Percentiles rank a stretch among this genome's conserved stretches.
Evolutionary conservation across 2,329 filamentous ascomycete species (phyloP).

Genomic region (Fusarium incarnatum): DNA sequence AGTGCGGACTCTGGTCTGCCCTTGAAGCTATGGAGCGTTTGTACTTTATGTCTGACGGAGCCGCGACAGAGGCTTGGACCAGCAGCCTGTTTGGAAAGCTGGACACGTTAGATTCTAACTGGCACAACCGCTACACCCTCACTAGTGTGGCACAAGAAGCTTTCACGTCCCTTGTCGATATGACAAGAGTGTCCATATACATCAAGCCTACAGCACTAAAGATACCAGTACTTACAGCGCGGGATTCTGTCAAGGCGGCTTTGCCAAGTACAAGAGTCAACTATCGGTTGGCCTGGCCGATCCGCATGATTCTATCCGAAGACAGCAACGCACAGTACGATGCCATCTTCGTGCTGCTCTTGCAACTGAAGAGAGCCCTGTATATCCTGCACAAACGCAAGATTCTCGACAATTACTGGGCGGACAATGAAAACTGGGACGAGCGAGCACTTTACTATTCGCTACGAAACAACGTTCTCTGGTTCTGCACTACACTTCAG

Average conservation of each 20-base stretch:
- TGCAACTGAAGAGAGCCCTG: slow-evolving; percentile 80
- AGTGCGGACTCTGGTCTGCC: slow-evolving; percentile 73
- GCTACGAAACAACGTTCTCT: slow-evolving; percentile 76
- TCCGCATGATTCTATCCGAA: slow-evolving; percentile 78
- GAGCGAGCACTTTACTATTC: slow-evolving; percentile 65
- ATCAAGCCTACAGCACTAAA: slow-evolving; percentile 57
- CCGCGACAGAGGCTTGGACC: slow-evolving; percentile 73
- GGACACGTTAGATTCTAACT: slow-evolving; percentile 68
- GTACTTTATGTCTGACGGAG: slow-evolving; percentile 82
- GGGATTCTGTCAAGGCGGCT: slow-evolving; percentile 66
- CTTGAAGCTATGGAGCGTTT: slow-evolving; percentile 76
- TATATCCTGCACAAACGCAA: slow-evolving; percentile 71
- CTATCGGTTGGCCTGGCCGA: slow-evolving; percentile 75
- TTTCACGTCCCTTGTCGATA: slow-evolving; percentile 69
- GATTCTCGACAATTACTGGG: slow-evolving; percentile 56
- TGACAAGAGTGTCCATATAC: slow-evolving; percentile 71
- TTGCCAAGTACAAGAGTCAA: slow-evolving; percentile 73
- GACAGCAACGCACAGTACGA: slow-evolving; percentile 75
- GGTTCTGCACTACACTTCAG: slow-evolving; percentile 81
- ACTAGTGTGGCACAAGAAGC: slow-evolving; percentile 82
- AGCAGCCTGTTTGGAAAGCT: slow-evolving; percentile 79
- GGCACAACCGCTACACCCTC: slow-evolving; percentile 85
- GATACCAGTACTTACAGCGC: slow-evolving; percentile 58
- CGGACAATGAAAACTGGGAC: slow-evolving; percentile 52
- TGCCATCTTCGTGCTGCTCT: slow-evolving; percentile 76